phyloP scores from a whole-genome alignment of 371 early-diverging fungal species.

The Rhizoclosmatium hyalinum region DNA sequence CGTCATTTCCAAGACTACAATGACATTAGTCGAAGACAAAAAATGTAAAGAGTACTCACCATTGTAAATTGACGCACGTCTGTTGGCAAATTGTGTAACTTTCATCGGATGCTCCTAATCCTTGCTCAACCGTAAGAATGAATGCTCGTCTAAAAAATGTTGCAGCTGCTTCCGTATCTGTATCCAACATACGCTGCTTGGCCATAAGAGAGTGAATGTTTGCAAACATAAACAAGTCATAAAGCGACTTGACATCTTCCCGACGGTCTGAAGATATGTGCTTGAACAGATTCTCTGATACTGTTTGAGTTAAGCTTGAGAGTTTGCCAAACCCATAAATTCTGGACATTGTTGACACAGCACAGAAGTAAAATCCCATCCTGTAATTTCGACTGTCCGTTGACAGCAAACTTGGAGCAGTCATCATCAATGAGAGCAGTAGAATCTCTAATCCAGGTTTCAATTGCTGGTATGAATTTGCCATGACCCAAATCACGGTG shows the following conservation, averaged over 20 bases:
- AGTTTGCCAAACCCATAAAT: not conserved
- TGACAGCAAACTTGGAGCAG: conserved; percentile 4
- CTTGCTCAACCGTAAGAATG: conserved; percentile 6
- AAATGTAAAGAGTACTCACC: not conserved
- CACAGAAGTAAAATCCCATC: conserved; percentile 1
- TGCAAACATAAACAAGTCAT: conserved; percentile 6
- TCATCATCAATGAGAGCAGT: conserved; percentile 5
- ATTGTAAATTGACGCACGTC: not conserved
- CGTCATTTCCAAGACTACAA: not conserved
- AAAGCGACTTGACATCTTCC: not conserved
- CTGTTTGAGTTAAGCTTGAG: not conserved
- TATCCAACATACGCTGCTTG: not conserved
- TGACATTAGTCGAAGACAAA: not conserved
- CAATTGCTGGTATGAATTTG: not conserved
- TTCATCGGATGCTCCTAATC: conserved; percentile 6
- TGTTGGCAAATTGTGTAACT: not conserved
- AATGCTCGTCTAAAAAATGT: not conserved
- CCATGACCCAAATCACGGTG: conserved; percentile 3
- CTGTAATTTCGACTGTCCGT: not conserved
- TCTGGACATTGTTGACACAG: not conserved
- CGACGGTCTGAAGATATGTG: not conserved
- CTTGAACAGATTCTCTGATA: not conserved
- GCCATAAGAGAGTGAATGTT: not conserved
- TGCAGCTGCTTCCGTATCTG: conserved; percentile 1
- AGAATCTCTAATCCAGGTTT: conserved; percentile 8